A percentile compares a stretch with the other conserved stretches of the same genome.
Conservation (phyloP, 208 protist species). For the Acanthamoeba culbertsoni region DNA sequence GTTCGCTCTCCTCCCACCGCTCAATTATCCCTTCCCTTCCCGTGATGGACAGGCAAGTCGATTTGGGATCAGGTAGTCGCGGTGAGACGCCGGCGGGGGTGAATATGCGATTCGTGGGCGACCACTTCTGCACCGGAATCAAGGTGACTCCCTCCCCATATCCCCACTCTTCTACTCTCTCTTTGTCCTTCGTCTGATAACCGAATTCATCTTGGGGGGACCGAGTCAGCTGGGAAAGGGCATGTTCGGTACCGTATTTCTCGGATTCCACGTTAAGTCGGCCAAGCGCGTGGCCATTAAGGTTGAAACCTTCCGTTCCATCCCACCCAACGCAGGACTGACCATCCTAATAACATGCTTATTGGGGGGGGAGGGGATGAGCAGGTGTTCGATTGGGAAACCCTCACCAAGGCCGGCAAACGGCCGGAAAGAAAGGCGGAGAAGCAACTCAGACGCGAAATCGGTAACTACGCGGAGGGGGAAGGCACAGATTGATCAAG, state of each 20-base stretch:
- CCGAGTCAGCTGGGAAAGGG: not conserved
- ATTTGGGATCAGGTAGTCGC: not conserved
- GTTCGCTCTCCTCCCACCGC: not conserved
- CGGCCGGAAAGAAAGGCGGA: not conserved
- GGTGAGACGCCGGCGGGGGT: not conserved
- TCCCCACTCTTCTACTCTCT: no score
- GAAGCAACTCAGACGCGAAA: not conserved
- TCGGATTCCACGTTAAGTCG: not conserved
- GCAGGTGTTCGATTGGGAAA: not conserved
- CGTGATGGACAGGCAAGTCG: not conserved
- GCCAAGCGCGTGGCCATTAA: not conserved
- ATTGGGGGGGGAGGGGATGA: not conserved
- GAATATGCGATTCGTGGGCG: conserved; percentile 15
- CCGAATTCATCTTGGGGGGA: no score
- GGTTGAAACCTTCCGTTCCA: not conserved
- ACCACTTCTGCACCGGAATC: conserved; percentile 37
- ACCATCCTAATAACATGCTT: not conserved
- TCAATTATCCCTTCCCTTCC: not conserved
- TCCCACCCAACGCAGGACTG: not conserved
- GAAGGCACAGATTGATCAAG: not conserved
- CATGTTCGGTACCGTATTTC: not conserved
- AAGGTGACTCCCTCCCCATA: no score
- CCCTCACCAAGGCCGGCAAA: not conserved
- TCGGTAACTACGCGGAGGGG: not conserved
- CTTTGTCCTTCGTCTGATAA: no score